Evolutionary conservation across 331 rosid species (phyloP), one percentile per base, ranked within the genome.

Genomic region (Phaseolus coccineus): DNA sequence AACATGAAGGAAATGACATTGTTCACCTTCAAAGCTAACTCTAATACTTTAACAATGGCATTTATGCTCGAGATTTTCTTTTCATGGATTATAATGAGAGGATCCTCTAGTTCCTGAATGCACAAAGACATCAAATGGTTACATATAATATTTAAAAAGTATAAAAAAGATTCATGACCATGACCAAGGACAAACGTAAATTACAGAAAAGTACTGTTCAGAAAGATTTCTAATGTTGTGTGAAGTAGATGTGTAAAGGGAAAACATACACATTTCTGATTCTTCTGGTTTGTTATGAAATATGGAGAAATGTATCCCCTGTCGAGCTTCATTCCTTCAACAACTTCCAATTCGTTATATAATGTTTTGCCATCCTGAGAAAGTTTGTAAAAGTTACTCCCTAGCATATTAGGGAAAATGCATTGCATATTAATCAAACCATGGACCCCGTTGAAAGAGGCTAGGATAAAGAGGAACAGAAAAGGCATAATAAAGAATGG

Each of bases 291-390:
- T 31, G 98, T 93, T 25, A 91, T 89, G 80, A 93, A 93, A 74
- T 88, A 88, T 14, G 98, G 98, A 56, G 98, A 93, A 61, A 93
- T 93, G 71, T 87, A 93, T 68, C 98, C 98, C 75, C 98, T 82
- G 81, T 91, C 98, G 25, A 93, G 91, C 87, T 90, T 93, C 97
- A 93, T 93, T 51, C 98, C 98, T 84, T 91, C 98, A 48, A 94
- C 98, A 75, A 94, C 96, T 83, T 94, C 98, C 91, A 94, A 85
- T 83, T 91, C 98, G 35, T 91, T 94, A 66, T 84, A 76, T 89
- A 91, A 78, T 44, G 96, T 94, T 77, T 94, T 94, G 22, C 98
- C 98, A 83, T 94, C 98, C 98, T 91, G 88, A 71, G 80, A 88
- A 15, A 74, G 72, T 63, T 77, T 30, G 81, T 8, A 37, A 69